Percentiles rank a stretch among this genome's conserved stretches.
phyloP scores from a whole-genome alignment of 352 stramenopile species.

The Phytophthora idaei region DNA sequence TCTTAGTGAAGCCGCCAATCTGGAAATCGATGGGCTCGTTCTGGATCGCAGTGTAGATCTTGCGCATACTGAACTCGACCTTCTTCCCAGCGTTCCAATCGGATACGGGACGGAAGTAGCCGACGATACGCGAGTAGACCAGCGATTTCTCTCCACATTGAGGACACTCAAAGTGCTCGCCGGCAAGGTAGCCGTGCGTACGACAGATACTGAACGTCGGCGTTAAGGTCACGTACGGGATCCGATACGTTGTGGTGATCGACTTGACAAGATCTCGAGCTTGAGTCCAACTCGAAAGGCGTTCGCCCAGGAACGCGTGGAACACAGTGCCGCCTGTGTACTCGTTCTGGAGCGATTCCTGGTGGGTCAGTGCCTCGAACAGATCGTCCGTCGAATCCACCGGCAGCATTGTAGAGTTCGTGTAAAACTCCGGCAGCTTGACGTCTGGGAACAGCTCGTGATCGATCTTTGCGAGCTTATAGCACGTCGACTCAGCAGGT shows the following conservation, averaged over 20 bases:
- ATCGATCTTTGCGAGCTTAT: constrained; percentile 39
- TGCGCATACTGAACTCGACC: constrained; percentile 42
- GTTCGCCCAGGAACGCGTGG: constrained; percentile 37
- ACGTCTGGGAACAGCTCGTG: constrained; percentile 29
- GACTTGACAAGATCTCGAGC: constrained; percentile 31
- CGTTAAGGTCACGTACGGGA: constrained; percentile 38
- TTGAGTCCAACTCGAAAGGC: constrained; percentile 38
- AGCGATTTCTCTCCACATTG: constrained; percentile 34
- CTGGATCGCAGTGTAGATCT: constrained; percentile 38
- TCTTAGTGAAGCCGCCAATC: constrained; percentile 38
- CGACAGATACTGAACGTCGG: constrained; percentile 39
- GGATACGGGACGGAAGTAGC: constrained; percentile 38
- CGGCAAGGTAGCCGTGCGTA: constrained; percentile 33
- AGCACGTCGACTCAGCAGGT: constrained; percentile 40
- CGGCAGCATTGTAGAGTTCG: constrained; percentile 40
- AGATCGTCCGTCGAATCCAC: constrained; percentile 37
- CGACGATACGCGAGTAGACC: constrained; percentile 39
- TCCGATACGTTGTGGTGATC: constrained; percentile 35
- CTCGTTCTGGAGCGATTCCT: constrained; percentile 40
- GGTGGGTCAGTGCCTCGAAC: constrained; percentile 33
- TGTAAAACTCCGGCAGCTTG: constrained; percentile 37
- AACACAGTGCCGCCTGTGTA: constrained; percentile 42
- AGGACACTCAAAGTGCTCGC: constrained; percentile 37
- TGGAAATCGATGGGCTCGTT: constrained; percentile 39
- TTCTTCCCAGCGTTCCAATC: constrained; percentile 41